Conservation (phyloP, 1,284 basidiomycete genomes). For the Puccinia novopanici region DNA sequence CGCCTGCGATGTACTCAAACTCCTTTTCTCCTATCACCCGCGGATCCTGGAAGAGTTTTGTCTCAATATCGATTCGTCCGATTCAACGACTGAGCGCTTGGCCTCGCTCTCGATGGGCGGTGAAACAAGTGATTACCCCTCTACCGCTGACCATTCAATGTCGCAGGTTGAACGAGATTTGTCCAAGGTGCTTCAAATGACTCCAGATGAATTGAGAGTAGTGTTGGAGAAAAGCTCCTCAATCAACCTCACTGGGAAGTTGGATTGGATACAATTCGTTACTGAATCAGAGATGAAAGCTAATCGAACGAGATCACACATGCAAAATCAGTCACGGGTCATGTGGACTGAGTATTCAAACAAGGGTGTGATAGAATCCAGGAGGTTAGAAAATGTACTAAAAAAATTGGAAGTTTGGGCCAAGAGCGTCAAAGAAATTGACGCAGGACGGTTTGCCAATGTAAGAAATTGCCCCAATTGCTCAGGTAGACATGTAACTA, state of each 20-base stretch:
- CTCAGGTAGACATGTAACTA: not conserved
- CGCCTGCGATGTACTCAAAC: conserved; percentile 44
- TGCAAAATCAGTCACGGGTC: conserved; percentile 5
- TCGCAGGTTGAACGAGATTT: conserved; percentile 39
- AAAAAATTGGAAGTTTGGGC: conserved; percentile 47
- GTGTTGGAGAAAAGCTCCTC: conserved; percentile 36
- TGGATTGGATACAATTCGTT: conserved; percentile 49
- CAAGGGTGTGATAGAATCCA: conserved; percentile 39
- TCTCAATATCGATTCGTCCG: conserved; percentile 32
- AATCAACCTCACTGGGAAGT: conserved; percentile 44
- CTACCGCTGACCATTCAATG: conserved; percentile 30
- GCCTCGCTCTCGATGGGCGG: conserved; percentile 1
- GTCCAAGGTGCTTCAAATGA: conserved; percentile 39
- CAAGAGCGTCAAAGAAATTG: conserved; percentile 45
- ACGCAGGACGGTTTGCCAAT: conserved; percentile 43
- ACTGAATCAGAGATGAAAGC: conserved; percentile 47
- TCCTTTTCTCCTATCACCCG: conserved; percentile 35
- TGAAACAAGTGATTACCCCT: not conserved
- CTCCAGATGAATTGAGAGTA: conserved; percentile 30
- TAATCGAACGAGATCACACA: conserved; percentile 12
- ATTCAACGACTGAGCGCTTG: not conserved
- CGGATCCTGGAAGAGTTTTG: conserved; percentile 38
- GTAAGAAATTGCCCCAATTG: conserved; percentile 17
- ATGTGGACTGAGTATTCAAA: conserved; percentile 47
- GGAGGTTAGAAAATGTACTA: conserved; percentile 32